Percentiles rank a stretch among this genome's conserved stretches.
phyloP scores from a whole-genome alignment of 768 basidiomycete genomes.

The Suillus spraguei region DNA sequence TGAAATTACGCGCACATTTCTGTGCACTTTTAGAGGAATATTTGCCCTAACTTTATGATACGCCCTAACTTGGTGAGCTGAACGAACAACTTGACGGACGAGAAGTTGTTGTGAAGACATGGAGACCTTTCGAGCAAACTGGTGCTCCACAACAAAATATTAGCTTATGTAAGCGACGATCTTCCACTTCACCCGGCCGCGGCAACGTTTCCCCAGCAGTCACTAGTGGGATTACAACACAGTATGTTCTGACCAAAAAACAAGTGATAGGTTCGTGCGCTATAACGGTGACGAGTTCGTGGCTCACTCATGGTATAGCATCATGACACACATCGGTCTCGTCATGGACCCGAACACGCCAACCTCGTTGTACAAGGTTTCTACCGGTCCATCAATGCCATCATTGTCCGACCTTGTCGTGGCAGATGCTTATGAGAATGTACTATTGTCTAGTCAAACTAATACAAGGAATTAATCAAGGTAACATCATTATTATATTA shows the following conservation, averaged over 20 bases:
- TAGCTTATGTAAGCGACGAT: slow-evolving; percentile 1
- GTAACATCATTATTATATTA: too few relatives aligned
- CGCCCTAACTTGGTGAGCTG: not conserved
- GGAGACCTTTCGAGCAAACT: not conserved
- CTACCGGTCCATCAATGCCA: not conserved
- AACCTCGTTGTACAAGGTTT: not conserved
- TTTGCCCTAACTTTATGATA: not conserved
- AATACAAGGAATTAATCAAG: too few relatives aligned
- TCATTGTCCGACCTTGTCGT: not conserved
- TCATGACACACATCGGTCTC: not conserved
- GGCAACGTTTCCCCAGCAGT: not conserved
- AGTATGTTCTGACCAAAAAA: too few relatives aligned
- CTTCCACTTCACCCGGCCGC: not conserved
- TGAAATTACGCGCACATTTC: slow-evolving; percentile 6
- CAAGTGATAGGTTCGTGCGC: not conserved
- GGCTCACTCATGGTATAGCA: not conserved
- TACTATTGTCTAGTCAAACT: too few relatives aligned
- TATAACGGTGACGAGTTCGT: not conserved
- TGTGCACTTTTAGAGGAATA: not conserved
- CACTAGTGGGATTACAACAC: not conserved
- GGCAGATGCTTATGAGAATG: not conserved
- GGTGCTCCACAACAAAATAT: not conserved
- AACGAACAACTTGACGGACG: not conserved
- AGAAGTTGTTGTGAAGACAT: slow-evolving; percentile 6
- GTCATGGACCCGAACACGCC: not conserved